phyloP scores from a whole-genome alignment of 192 early-diverging fungal species.

The Backusella tarrabulga region DNA sequence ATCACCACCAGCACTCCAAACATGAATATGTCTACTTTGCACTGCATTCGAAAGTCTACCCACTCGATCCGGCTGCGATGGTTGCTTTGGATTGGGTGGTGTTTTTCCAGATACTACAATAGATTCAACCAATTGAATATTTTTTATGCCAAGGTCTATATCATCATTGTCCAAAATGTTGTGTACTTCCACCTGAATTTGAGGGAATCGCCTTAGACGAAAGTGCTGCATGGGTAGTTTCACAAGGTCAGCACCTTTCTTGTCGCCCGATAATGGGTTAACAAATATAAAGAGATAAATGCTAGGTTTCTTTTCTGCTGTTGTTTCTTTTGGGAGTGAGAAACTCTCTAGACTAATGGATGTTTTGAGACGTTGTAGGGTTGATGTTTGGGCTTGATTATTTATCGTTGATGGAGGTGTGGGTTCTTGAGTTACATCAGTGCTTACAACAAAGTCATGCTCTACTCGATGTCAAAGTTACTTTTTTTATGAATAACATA shows the following conservation, averaged over 20 bases:
- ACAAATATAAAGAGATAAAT: constrained; percentile 73
- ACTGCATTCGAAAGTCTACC: constrained; percentile 43
- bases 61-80: background rate
- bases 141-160: constrained; percentile 50
- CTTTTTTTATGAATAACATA: background rate
- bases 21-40: constrained; percentile 53
- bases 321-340: background rate
- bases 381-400: background rate
- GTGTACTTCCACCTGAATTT: constrained; percentile 73
- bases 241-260: constrained; percentile 59
- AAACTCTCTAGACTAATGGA: constrained; percentile 19
- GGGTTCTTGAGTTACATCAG: background rate
- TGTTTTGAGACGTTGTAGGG: background rate
- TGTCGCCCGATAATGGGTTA: constrained; percentile 71
- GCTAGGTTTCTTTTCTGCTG: constrained; percentile 37
- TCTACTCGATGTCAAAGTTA: background rate
- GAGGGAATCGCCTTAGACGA: constrained; percentile 58
- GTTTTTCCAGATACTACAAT: constrained; percentile 14
- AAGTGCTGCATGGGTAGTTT: constrained; percentile 64
- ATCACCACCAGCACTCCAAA: constrained; percentile 78
- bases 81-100: constrained; percentile 1
- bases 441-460: background rate
- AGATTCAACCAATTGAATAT: constrained; percentile 38
- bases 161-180: constrained; percentile 62
- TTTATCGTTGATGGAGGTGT: background rate